Percentiles rank a stretch among this genome's conserved stretches.
Conservation (phyloP, 2,329 filamentous ascomycete species). For the Aspergillus caelatus region DNA sequence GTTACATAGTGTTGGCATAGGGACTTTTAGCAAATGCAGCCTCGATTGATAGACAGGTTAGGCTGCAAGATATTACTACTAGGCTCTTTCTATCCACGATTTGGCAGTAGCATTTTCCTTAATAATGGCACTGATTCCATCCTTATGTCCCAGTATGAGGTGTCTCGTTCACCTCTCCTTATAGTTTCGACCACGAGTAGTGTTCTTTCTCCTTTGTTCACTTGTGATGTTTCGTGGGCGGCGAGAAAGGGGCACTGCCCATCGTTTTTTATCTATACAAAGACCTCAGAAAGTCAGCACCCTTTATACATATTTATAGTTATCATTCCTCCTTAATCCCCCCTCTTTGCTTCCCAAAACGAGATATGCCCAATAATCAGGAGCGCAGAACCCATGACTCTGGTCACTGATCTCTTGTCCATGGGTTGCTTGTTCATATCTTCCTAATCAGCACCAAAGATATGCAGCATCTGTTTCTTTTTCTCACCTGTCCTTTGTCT, state of each 20-base stretch:
- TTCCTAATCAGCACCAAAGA: slow-evolving; percentile 14
- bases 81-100: background rate
- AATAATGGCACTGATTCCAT: background rate
- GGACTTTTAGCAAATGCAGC: background rate
- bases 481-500: background rate
- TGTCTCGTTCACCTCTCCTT: background rate
- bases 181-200: background rate
- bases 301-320: background rate
- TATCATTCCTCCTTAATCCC: background rate
- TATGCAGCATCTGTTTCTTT: slow-evolving; percentile 1
- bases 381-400: slow-evolving; percentile 31
- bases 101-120: background rate
- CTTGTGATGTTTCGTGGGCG: background rate
- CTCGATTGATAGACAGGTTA: background rate
- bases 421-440: slow-evolving; percentile 9
- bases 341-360: background rate
- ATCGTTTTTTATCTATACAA: background rate
- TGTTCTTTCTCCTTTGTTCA: background rate
- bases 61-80: background rate
- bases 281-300: background rate
- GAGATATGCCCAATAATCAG: slow-evolving; percentile 22
- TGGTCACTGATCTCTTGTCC: slow-evolving; percentile 25
- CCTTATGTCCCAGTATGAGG: background rate
- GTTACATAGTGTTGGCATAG: background rate
- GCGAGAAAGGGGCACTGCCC: background rate